A percentile compares a stretch with the other conserved stretches of the same genome.
These are phyloP conservation scores for Atalantia buxifolia DNA, from an alignment of 345 rosid genomes.

Conservation along the genomic window DNA sequence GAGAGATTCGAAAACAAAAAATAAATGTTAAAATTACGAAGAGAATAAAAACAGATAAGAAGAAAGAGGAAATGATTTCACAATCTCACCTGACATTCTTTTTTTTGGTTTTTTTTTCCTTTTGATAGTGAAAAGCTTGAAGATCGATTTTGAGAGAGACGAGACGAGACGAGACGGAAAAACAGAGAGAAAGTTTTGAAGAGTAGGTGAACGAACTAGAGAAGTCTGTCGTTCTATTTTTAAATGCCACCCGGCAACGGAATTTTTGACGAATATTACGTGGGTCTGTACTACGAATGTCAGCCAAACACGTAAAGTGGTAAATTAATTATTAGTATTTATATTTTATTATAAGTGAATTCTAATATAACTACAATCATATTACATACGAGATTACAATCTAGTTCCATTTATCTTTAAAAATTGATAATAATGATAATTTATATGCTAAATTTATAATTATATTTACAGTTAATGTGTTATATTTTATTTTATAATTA, in stretches of 20 bases:
- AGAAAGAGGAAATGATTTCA: not conserved
- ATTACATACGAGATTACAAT: not conserved
- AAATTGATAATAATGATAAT: too few species aligned
- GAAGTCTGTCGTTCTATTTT: not conserved
- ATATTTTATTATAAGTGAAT: too few species aligned
- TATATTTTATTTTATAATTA: too few species aligned
- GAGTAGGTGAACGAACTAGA: too few species aligned
- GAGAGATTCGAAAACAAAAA: not conserved
- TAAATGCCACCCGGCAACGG: not conserved
- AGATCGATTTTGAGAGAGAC: not conserved
- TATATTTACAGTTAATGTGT: too few species aligned
- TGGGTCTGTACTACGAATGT: too few species aligned
- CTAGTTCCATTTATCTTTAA: too few species aligned
- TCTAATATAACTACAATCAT: too few species aligned
- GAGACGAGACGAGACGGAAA: not conserved
- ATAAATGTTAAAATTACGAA: not conserved
- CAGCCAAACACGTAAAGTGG: too few species aligned
- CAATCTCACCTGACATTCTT: constrained; percentile 7
- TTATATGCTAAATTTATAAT: too few species aligned
- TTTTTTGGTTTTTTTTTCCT: not conserved
- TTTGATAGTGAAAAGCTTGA: too few species aligned
- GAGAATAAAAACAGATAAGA: not conserved
- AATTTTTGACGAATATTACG: not conserved
- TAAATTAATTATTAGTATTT: too few species aligned
- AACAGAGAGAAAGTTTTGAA: not conserved